Conservation (phyloP, 495 filamentous ascomycete genomes). For the Aspergillus bertholletiae region DNA sequence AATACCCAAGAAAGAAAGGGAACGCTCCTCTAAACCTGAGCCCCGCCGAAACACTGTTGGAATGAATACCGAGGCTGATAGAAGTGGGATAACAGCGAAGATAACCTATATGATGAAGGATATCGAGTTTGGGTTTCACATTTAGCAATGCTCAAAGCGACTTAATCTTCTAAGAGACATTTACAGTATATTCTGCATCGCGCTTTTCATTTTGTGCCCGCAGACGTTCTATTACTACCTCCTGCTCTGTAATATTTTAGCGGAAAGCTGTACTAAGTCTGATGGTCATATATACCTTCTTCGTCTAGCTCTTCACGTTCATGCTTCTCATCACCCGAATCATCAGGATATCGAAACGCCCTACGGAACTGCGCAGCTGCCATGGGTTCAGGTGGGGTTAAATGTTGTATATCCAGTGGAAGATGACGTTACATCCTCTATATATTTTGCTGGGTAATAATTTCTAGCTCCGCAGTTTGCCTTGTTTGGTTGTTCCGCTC, state of each 20-base stretch:
- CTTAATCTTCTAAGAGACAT: too few species aligned
- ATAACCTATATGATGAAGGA: slow-evolving; percentile 30
- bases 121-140: background rate
- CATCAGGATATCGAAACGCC: slow-evolving; percentile 60
- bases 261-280: background rate
- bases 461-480: slow-evolving; percentile 18
- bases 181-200: slow-evolving; percentile 58
- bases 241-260: slow-evolving; percentile 57
- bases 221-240: slow-evolving; percentile 59
- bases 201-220: slow-evolving; percentile 51
- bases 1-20: slow-evolving; percentile 53
- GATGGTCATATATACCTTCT: slow-evolving; percentile 44
- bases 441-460: too few species aligned
- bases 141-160: too few species aligned
- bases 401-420: too few species aligned
- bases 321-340: slow-evolving; percentile 43
- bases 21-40: slow-evolving; percentile 15
- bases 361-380: slow-evolving; percentile 53
- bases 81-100: slow-evolving; percentile 55
- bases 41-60: slow-evolving; percentile 40
- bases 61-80: slow-evolving; percentile 51
- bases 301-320: slow-evolving; percentile 57
- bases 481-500: slow-evolving; percentile 24
- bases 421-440: too few species aligned
- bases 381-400: slow-evolving; percentile 38